Evolutionary conservation across 2,329 filamentous ascomycete species (phyloP).

Genomic region (Blastomyces gilchristii): DNA sequence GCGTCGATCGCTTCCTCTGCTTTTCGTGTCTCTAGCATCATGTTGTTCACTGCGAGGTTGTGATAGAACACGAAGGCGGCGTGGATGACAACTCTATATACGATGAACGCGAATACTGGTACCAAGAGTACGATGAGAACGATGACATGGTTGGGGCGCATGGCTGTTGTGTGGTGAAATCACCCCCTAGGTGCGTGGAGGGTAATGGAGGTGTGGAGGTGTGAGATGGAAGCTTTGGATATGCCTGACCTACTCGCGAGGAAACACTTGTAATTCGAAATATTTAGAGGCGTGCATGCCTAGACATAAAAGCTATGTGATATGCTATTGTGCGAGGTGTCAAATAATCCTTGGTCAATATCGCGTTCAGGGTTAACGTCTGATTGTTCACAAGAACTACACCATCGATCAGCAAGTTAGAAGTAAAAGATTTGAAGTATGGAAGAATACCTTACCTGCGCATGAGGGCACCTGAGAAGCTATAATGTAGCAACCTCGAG

Average conservation of each 20-base stretch:
- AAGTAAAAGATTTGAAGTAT: background rate
- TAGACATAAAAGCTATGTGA: background rate
- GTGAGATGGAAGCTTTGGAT: background rate
- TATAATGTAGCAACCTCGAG: background rate
- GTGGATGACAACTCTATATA: constrained; percentile 19
- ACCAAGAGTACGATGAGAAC: constrained; percentile 20
- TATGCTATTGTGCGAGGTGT: background rate
- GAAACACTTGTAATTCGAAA: background rate
- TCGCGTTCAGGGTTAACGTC: background rate
- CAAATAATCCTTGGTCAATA: background rate
- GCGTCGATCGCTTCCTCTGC: constrained; percentile 14
- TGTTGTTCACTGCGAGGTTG: constrained; percentile 10
- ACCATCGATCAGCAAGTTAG: background rate
- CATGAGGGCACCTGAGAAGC: background rate
- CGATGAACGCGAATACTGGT: constrained; percentile 15
- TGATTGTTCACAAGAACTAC: background rate
- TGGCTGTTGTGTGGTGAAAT: constrained; percentile 6
- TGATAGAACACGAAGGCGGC: constrained; percentile 11
- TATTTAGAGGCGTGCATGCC: background rate
- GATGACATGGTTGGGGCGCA: constrained; percentile 19
- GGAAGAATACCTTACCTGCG: background rate
- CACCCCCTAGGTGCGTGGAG: background rate
- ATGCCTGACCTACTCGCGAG: background rate
- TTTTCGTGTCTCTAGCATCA: constrained; percentile 16
- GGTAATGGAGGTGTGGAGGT: background rate